These are phyloP conservation scores for Lactarius sanguifluus DNA, from an alignment of 768 basidiomycete genomes.

Conservation along the genomic window DNA sequence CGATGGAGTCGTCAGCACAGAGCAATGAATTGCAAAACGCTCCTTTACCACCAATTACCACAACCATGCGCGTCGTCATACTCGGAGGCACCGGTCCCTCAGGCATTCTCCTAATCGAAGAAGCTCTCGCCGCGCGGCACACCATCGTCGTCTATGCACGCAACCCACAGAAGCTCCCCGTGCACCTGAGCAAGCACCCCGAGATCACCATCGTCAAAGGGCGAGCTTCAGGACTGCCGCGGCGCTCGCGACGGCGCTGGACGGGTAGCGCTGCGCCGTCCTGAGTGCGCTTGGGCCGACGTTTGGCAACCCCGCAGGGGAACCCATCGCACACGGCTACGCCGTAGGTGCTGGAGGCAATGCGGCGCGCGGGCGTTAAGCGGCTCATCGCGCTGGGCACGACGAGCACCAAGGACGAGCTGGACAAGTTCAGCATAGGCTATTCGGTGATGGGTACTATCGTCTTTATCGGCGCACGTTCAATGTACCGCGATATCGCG, in stretches of 20 bases:
- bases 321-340: slow-evolving; percentile 65
- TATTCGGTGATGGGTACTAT: slow-evolving; percentile 45
- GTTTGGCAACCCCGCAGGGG: slow-evolving; percentile 44
- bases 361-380: slow-evolving; percentile 51
- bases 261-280: slow-evolving; percentile 60
- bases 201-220: slow-evolving; percentile 52
- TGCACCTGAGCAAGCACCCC: slow-evolving; percentile 46
- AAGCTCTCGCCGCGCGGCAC: slow-evolving; percentile 47
- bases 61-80: slow-evolving; percentile 54
- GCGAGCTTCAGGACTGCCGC: slow-evolving; percentile 54
- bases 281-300: slow-evolving; percentile 65
- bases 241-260: slow-evolving; percentile 50
- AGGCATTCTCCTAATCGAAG: slow-evolving; percentile 57
- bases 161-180: slow-evolving; percentile 60
- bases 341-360: slow-evolving; percentile 51
- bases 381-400: slow-evolving; percentile 70
- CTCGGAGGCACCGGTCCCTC: slow-evolving; percentile 69
- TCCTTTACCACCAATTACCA: not conserved
- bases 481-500: slow-evolving; percentile 68
- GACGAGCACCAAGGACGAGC: slow-evolving; percentile 58
- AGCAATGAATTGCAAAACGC: not conserved
- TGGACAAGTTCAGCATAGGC: slow-evolving; percentile 53
- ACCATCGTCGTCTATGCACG: slow-evolving; percentile 62
- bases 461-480: slow-evolving; percentile 44
- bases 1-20: not conserved